phyloP scores from a whole-genome alignment of 2,329 filamentous ascomycete species.

The Spiromastix sp. region DNA sequence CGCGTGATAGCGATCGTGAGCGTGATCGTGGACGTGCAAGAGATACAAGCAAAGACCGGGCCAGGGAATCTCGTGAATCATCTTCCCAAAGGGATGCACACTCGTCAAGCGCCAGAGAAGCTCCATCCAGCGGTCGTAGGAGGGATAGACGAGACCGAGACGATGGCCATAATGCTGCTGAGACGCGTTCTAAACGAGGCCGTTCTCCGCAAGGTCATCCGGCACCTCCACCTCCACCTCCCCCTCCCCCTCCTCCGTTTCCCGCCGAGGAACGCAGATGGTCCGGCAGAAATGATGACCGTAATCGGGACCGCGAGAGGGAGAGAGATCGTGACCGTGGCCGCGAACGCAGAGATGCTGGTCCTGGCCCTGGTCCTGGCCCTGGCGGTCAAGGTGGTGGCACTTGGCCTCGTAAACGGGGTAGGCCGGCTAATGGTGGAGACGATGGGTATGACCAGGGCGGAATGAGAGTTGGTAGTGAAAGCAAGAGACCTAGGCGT shows the following conservation, averaged over 20 bases:
- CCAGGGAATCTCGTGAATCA: conserved; percentile 7
- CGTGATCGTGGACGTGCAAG: conserved; percentile 14
- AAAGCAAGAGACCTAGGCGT: conserved; percentile 17
- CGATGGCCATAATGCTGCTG: background rate
- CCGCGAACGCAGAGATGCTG: conserved; percentile 7
- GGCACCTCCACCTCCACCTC: conserved; percentile 5
- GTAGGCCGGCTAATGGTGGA: conserved; percentile 6
- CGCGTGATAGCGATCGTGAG: conserved; percentile 12
- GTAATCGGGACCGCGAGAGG: conserved; percentile 6
- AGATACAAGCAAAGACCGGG: conserved; percentile 5
- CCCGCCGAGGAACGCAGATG: conserved; percentile 8
- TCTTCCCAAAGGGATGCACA: conserved; percentile 4
- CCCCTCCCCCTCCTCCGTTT: background rate
- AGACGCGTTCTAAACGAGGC: background rate
- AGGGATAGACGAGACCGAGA: conserved; percentile 9
- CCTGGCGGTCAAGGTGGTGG: conserved; percentile 3
- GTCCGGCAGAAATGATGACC: conserved; percentile 4
- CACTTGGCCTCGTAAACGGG: conserved; percentile 13
- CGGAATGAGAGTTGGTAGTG: conserved; percentile 10
- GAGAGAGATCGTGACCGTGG: conserved; percentile 8
- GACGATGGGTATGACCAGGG: conserved; percentile 7
- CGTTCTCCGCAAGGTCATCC: background rate
- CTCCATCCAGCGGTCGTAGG: conserved; percentile 2
- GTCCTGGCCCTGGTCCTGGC: conserved; percentile 3
- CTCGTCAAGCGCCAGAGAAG: conserved; percentile 3